Evolutionary conservation across 495 filamentous ascomycete genomes (phyloP).

Genomic region (Penicillium waksmanii): DNA sequence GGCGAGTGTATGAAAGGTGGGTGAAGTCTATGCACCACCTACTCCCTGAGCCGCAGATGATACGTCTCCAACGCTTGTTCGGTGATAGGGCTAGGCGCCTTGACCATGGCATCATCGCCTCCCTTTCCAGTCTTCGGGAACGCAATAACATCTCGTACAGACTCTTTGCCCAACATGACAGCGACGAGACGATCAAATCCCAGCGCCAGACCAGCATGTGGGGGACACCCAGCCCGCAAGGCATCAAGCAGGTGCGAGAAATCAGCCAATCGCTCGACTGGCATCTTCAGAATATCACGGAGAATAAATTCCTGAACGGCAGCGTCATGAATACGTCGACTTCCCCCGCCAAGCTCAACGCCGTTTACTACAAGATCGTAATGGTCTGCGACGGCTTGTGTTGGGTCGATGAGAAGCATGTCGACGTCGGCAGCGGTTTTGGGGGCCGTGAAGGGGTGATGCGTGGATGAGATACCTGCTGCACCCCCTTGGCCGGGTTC

Average conservation of each 20-base stretch:
- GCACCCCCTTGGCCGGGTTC: constrained; percentile 83
- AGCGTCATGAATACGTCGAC: constrained; percentile 87
- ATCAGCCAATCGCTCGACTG: constrained; percentile 63
- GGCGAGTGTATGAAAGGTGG: not conserved
- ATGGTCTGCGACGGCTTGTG: constrained; percentile 74
- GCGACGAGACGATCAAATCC: constrained; percentile 92
- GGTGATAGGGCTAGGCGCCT: constrained; percentile 68
- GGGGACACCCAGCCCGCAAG: constrained; percentile 88
- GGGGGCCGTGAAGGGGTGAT: constrained; percentile 96
- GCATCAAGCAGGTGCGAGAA: constrained; percentile 86
- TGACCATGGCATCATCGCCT: constrained; percentile 76
- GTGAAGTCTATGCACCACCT: not conserved
- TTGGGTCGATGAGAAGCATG: constrained; percentile 71
- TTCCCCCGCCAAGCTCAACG: constrained; percentile 91
- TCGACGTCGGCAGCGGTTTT: constrained; percentile 72
- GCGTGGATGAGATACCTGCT: constrained; percentile 82
- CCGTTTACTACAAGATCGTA: constrained; percentile 97
- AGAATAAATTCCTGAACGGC: constrained; percentile 84
- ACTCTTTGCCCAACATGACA: constrained; percentile 73
- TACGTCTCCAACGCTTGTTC: constrained; percentile 70
- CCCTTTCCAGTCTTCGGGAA: constrained; percentile 92
- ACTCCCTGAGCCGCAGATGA: constrained; percentile 50
- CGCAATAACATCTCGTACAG: constrained; percentile 88
- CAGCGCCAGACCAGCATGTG: constrained; percentile 90
- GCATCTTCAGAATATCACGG: constrained; percentile 75